Evolutionary conservation across 306 rosid species (phyloP), one percentile per base, ranked within the genome.

Genomic region (Cucumis cinereus): DNA sequence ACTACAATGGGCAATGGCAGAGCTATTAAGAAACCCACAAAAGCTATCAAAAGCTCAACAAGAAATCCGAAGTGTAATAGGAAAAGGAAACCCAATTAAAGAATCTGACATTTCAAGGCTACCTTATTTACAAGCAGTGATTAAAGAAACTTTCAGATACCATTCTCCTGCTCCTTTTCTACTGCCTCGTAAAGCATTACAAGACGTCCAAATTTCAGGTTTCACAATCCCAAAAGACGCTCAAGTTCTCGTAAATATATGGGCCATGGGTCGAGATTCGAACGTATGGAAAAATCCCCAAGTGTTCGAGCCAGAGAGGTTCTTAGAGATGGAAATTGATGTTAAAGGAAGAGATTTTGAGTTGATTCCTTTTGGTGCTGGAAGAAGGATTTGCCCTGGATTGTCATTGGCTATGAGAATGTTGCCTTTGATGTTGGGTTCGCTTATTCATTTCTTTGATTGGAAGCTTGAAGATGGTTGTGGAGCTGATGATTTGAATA

Each of bases 1-100:
- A 13, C 19, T 85, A 0, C 89, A 88, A 58, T 88, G 90, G 91
- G 87, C 92, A 50, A 88, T 88, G 92, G 86, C 89, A 20, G 82
- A 83, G 43, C 79, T 88, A 8, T 67, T 90, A 16, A 82, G 73
- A 50, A 85, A 78, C 78, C 88, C 90, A 19, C 58, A 74, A 35
- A 78, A 47, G 13, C 73, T 89, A 74, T 45, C 75, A 13, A 91
- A 83, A 77, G 89, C 79, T 1, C 80, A 80, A 72, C 73, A 67
- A 56, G 92, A 89, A 67, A 73, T 83, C 0, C 68, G 66, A 7
- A 59, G 85, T 30, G 74, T 50, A 8, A 83, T 91, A 14, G 97
- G 92, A 64, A 82, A 26, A 79, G 89, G 85, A 0, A 86, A 83
- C 4, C 80, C 82, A 1, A 20, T 89, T 11, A 83, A 82, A 59